Base-by-base conservation (phyloP, 345 rosid genomes). In the Dipteronia sinensis region DNA sequence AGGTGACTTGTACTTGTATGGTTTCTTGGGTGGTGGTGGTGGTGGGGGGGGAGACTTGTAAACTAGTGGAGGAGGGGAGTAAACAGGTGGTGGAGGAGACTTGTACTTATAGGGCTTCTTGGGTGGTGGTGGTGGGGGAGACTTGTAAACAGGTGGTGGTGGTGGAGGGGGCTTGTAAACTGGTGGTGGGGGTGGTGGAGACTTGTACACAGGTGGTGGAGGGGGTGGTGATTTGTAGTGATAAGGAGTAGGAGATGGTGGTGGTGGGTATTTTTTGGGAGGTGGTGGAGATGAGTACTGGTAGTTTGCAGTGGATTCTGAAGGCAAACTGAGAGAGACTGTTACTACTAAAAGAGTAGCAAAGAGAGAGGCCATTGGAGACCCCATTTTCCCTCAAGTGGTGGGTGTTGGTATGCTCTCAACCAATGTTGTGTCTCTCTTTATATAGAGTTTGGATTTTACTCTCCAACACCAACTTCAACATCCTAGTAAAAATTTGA, bases 371-470 rank as follows among this genome's bases (percentile, higher is more conserved):
- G 86, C 88, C 92, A 81, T 86, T 67, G 84, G 72, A 65, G 89
- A 85, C 78, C 88, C 85, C 88, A 89, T 92, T 63, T 65, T 75
- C 29, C 44, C 66, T 56, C 13, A 20, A 66, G 63, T 68, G 75
- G 81, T 76, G 31, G 31, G 31, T 80, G 71, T 77, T 78, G 69
- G 72, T 75, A 11, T 82, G 88, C 85, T 81, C 78, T 82, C 12
- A 23, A 49, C 4, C 63, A 75, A 25, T n/a, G 38, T 64, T 82
- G 29, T 78, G 13, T 22, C 20, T 3, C 73, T 74, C 92, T 82
- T 90, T 93, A 89, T 91, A 93, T 89, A 91, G 91, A 77, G 76
- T 82, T 82, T 71, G 40, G 51, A 8, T 9, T 78, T 86, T 25
- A 81, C 82, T 56, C 53, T 66, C 15, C 38, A 69, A 70, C 22